These are phyloP conservation scores for Colletotrichum sp. DNA, from an alignment of 2,329 filamentous ascomycete species.

Conservation along the genomic window DNA sequence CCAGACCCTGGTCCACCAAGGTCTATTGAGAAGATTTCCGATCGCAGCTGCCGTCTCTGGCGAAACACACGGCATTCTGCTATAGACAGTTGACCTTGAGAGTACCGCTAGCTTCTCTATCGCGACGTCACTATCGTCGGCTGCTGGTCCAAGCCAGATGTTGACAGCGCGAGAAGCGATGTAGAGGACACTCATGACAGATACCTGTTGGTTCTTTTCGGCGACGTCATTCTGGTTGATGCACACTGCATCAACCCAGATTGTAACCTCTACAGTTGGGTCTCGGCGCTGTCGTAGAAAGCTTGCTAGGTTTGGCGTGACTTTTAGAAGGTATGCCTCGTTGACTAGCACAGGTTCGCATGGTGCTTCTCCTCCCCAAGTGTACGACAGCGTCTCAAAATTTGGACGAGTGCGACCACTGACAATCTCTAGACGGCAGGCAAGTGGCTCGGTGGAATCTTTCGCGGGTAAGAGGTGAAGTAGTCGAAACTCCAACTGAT, in stretches of 20 bases:
- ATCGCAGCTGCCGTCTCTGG: neutral
- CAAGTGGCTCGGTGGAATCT: neutral
- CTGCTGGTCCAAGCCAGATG: slow-evolving; percentile 29
- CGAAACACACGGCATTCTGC: neutral
- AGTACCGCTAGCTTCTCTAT: neutral
- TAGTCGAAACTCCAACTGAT: neutral
- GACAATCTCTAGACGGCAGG: neutral
- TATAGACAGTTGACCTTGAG: neutral
- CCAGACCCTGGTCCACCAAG: neutral
- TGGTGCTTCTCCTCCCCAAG: slow-evolving; percentile 33
- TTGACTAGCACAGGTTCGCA: neutral
- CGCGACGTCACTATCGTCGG: neutral
- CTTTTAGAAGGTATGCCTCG: neutral
- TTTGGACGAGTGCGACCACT: neutral
- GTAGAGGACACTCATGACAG: neutral
- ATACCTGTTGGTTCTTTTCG: neutral
- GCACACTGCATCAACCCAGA: neutral
- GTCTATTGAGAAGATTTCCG: neutral
- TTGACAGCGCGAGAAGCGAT: slow-evolving; percentile 6
- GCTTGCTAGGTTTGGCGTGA: neutral
- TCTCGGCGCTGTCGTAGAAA: neutral
- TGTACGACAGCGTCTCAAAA: slow-evolving; percentile 38
- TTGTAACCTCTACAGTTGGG: neutral
- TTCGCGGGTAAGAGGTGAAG: neutral
- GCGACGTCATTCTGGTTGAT: slow-evolving; percentile 11